A percentile compares a stretch with the other conserved stretches of the same genome.
These are phyloP conservation scores for Lachnellula cervina DNA, from an alignment of 2,329 filamentous ascomycete genomes.

Conservation along the genomic window DNA sequence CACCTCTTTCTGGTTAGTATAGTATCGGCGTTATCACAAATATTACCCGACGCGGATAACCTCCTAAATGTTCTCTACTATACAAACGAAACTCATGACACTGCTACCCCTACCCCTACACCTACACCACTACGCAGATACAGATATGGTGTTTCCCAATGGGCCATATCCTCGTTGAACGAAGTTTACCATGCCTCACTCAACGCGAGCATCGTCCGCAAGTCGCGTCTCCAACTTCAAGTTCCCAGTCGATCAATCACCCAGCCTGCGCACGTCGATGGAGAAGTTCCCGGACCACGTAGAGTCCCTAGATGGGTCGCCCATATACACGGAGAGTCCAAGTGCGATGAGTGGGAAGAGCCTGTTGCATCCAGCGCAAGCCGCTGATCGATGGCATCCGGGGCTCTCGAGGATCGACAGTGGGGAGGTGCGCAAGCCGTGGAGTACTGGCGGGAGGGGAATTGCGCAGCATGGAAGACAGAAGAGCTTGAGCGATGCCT, in stretches of 20 bases:
- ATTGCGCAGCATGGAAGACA: constrained; percentile 62
- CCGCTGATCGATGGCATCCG: constrained; percentile 54
- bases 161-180: constrained; percentile 11
- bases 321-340: constrained; percentile 12
- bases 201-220: constrained; percentile 36
- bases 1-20: not conserved
- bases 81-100: not conserved
- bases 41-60: not conserved
- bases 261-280: constrained; percentile 33
- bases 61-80: not conserved
- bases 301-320: constrained; percentile 34
- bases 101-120: not conserved
- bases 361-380: constrained; percentile 25
- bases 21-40: not conserved
- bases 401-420: constrained; percentile 44
- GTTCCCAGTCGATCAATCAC: constrained; percentile 26
- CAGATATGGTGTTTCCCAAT: constrained; percentile 9
- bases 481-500: constrained; percentile 86
- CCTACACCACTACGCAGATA: constrained; percentile 1
- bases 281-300: constrained; percentile 56
- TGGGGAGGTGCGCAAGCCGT: constrained; percentile 23
- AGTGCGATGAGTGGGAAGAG: constrained; percentile 21
- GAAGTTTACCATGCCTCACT: constrained; percentile 36
- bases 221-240: constrained; percentile 30
- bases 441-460: constrained; percentile 35